Evolutionary conservation across 352 stramenopile species (phyloP).

Genomic region (Thalassiosira livingstoniorum): DNA sequence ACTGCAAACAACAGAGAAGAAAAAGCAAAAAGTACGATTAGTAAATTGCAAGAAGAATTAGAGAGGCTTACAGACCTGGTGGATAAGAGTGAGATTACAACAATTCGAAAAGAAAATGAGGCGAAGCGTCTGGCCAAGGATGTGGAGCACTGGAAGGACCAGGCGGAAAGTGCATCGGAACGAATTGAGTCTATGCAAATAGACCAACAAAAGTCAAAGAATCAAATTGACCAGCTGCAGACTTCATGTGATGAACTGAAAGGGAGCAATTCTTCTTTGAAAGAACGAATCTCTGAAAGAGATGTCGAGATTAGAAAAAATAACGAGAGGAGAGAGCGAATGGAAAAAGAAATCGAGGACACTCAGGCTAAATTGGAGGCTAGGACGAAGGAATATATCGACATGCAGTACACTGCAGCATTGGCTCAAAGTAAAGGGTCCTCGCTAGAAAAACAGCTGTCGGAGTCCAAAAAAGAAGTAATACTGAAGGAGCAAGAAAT

Average conservation of each 20-base stretch:
- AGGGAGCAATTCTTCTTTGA: slow-evolving; percentile 39
- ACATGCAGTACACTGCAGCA: slow-evolving; percentile 57
- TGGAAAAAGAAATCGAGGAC: slow-evolving; percentile 93
- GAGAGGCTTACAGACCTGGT: slow-evolving; percentile 94
- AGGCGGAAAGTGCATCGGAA: slow-evolving; percentile 68
- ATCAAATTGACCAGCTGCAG: slow-evolving; percentile 85
- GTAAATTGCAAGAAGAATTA: slow-evolving; percentile 95
- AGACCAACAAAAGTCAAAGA: slow-evolving; percentile 86
- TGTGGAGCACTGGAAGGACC: slow-evolving; percentile 89
- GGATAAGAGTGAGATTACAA: slow-evolving; percentile 92
- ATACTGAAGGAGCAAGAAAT: slow-evolving; percentile 93
- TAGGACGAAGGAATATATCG: slow-evolving; percentile 66
- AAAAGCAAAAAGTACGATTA: slow-evolving; percentile 92
- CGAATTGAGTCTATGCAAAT: slow-evolving; percentile 67
- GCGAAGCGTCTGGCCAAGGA: slow-evolving; percentile 89
- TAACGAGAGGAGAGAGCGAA: slow-evolving; percentile 89
- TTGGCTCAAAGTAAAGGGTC: slow-evolving; percentile 86
- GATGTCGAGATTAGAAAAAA: slow-evolving; percentile 90
- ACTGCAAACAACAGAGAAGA: slow-evolving; percentile 89
- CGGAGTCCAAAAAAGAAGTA: slow-evolving; percentile 89
- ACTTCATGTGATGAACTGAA: slow-evolving; percentile 82
- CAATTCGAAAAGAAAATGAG: slow-evolving; percentile 90
- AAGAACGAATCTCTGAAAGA: slow-evolving; percentile 59
- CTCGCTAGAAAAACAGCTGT: slow-evolving; percentile 89
- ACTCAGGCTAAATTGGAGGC: slow-evolving; percentile 88